phyloP scores from a whole-genome alignment of 768 basidiomycete genomes.

The Jaapia argillacea region DNA sequence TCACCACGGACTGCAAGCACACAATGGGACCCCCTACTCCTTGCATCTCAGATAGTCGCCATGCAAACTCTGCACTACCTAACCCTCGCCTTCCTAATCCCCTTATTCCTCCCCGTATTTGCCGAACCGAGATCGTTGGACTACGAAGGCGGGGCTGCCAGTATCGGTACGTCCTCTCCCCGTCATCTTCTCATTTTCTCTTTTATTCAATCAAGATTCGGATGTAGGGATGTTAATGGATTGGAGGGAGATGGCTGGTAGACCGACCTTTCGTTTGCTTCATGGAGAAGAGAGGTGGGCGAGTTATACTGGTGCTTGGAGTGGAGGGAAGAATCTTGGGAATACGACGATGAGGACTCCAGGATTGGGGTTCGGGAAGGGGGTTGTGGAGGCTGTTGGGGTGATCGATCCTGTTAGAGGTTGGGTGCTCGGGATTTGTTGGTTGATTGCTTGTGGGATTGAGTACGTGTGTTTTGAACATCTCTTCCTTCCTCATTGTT shows the following conservation, averaged over 20 bases:
- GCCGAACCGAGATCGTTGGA: conserved; percentile 61
- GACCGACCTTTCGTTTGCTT: conserved; percentile 60
- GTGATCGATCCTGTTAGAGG: conserved; percentile 75
- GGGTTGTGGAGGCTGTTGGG: conserved; percentile 53
- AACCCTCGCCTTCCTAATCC: conserved; percentile 72
- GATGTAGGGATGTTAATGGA: conserved; percentile 86
- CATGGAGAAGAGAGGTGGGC: conserved; percentile 58
- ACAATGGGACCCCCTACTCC: no score
- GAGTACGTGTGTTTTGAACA: conserved; percentile 53
- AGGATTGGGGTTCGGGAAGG: no score
- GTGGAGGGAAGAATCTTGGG: conserved; percentile 70
- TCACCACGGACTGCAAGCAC: no score
- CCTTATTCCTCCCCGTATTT: conserved; percentile 66
- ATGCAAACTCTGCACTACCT: conserved; percentile 93
- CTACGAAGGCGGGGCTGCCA: conserved; percentile 75
- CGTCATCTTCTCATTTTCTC: conserved; percentile 1
- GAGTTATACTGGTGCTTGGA: conserved; percentile 68
- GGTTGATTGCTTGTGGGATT: conserved; percentile 72
- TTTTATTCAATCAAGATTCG: no score
- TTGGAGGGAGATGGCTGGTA: conserved; percentile 92
- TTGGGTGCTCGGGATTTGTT: conserved; percentile 85
- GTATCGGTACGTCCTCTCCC: conserved; percentile 46
- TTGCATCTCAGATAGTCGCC: conserved; percentile 64
- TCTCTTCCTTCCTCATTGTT: no score
- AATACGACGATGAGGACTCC: conserved; percentile 41